These are phyloP conservation scores for Clavaria fumosa DNA, from an alignment of 768 basidiomycete genomes.

Conservation along the genomic window DNA sequence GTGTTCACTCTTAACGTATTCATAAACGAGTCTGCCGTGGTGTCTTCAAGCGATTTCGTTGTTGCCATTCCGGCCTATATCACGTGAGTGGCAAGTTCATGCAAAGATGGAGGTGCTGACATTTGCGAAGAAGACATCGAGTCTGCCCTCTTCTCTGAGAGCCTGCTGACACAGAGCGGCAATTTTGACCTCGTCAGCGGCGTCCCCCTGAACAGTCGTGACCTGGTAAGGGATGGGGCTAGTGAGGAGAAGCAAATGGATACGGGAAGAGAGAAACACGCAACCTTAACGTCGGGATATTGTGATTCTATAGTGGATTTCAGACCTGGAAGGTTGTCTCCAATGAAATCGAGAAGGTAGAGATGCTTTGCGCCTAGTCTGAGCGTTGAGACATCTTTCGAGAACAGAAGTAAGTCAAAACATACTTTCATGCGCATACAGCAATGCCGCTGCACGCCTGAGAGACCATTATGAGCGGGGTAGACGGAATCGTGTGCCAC, in stretches of 20 bases:
- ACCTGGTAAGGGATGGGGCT: constrained; percentile 33
- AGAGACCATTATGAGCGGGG: constrained; percentile 5
- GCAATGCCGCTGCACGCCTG: constrained; percentile 57
- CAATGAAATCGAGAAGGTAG: constrained; percentile 34
- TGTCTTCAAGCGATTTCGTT: constrained; percentile 29
- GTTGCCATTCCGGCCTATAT: constrained; percentile 53
- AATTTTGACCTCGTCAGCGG: constrained; percentile 62
- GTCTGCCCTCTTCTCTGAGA: constrained; percentile 62
- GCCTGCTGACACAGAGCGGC: constrained; percentile 54
- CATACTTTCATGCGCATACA: constrained; percentile 69
- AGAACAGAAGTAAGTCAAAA: neutral
- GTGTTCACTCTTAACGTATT: constrained; percentile 65
- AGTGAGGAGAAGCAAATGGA: constrained; percentile 3
- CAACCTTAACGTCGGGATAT: constrained; percentile 71
- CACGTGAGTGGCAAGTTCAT: constrained; percentile 5
- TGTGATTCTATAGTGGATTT: constrained; percentile 46
- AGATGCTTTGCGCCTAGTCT: constrained; percentile 52
- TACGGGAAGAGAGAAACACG: constrained; percentile 6
- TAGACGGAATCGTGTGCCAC: constrained; percentile 3
- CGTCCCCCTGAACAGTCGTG: constrained; percentile 68
- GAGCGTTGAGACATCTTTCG: too few relatives aligned
- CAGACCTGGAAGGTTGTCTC: constrained; percentile 40
- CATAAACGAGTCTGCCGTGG: constrained; percentile 52
- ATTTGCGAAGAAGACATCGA: constrained; percentile 95
- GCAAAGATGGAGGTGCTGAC: constrained; percentile 26